Evolutionary conservation across 1,284 basidiomycete species (phyloP), one percentile per base, ranked within the genome.

Genomic region (Spongiforma sp.): DNA sequence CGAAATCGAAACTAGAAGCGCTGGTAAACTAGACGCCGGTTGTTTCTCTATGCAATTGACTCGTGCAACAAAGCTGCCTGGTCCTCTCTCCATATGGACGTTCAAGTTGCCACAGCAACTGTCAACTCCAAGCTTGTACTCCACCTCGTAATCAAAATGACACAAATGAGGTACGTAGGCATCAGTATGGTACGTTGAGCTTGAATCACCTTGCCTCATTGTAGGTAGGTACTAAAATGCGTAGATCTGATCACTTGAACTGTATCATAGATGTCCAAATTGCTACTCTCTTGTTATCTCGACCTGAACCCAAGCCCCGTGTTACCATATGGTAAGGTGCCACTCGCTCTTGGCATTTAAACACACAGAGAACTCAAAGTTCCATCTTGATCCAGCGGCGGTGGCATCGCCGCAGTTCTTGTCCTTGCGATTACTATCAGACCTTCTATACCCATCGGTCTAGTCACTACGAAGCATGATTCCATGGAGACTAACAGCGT

Each of bases 241-340:
- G 43, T 46, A n/a, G n/a, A 2, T 7, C 14, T 26, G 17, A n/a
- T 24, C 14, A 33, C 17, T 41, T 36, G 6, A 30, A 10, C 32
- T 34, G 19, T 24, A 12, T 11, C 10, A 21, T 21, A 15, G 7
- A 69, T 71, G 67, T 46, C 65, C 5, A 17, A 5, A 28, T 36
- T 36, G 21, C 10, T 24, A 26, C n/a, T 36, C 8, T 8, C 10
- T 15, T 37, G 28, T 4, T 26, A 53, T 5, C 14, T 54, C 8
- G 37, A 57, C 6, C 34, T 1, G 19, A 19, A 41, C 21, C 50
- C 21, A 68, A 60, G 55, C 62, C 68, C 15, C 61, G 62, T 17
- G 68, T 70, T 33, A 66, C 68, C 17, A 68, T 69, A 19, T 73
- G 69, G 67, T 73, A 52, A 26, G 71, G 21, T n/a, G 5, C n/a